These are phyloP conservation scores for Cynara cardunculus DNA, from an alignment of 129 eudicot species.

Conservation along the genomic window DNA sequence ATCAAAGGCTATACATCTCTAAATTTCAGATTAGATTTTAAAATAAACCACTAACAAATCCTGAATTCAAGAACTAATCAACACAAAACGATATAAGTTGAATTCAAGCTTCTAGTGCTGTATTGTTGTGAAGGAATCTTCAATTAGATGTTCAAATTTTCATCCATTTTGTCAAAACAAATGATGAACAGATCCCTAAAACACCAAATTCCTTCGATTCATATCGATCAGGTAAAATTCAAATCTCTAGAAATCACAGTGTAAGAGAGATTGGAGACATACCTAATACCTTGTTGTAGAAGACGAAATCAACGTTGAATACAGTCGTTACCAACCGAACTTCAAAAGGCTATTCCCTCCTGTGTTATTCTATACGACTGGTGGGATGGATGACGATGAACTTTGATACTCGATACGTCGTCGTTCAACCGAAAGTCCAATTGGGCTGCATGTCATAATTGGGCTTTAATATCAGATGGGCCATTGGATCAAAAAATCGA, in stretches of 20 bases:
- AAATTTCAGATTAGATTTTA: neutral
- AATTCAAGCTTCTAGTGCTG: neutral
- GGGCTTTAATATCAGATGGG: too few species aligned
- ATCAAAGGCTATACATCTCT: neutral
- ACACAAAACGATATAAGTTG: neutral
- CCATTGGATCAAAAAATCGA: too few species aligned
- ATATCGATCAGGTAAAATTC: neutral
- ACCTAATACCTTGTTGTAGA: slow-evolving; percentile 17
- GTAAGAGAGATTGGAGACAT: neutral
- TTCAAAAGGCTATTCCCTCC: too few species aligned
- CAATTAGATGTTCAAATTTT: neutral
- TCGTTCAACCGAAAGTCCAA: too few species aligned
- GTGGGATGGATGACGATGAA: neutral
- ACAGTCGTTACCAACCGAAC: too few species aligned
- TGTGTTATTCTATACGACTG: neutral
- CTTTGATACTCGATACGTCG: too few species aligned
- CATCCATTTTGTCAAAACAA: neutral
- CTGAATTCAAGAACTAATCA: neutral
- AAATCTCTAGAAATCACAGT: neutral
- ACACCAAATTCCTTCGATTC: neutral
- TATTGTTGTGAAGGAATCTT: neutral
- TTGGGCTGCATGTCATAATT: too few species aligned
- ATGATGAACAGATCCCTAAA: neutral
- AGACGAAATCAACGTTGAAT: neutral
- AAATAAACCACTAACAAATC: neutral